Evolutionary conservation across 257 asterid genomes (phyloP), one percentile per base, ranked within the genome.

Genomic region (Forsythia suspensa): DNA sequence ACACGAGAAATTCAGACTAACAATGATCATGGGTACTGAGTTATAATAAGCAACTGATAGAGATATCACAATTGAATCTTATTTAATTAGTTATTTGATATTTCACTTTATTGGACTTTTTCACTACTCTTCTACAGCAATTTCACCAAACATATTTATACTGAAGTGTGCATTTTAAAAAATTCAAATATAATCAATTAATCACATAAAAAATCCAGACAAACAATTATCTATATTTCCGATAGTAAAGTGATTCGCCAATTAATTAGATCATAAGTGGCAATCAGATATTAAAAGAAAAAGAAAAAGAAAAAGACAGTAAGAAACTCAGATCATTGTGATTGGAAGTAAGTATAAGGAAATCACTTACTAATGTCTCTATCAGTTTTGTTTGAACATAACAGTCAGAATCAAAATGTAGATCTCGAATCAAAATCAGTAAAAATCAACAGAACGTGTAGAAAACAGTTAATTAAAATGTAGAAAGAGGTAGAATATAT

Each of bases 401-500:
- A 67, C 18, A 75, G n/a, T 75, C 20, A 79, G 9, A 83, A 44
- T 71, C 51, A 42, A 79, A 82, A 81, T 13, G 76, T 11, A 83
- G 81, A 83, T 80, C 86, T 76, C 77, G 72, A 79, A 71, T 34
- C 55, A 13, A 79, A 13, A 75, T 29, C 65, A 51, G 78, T 21
- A 70, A 36, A 41, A 69, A 70, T 55, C 77, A 80, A 36, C 76
- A 37, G 37, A 55, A 75, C 66, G 15, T 39, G 75, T 0, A 52
- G 10, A 57, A 41, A 24, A 12, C 43, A 73, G 15, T 34, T 75
- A 4, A 8, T 46, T 51, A 52, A 75, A 10, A 12, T 2, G 63
- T 76, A 57, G 65, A 59, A 48, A 73, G 40, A 69, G 57, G 15
- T 52, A 16, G 21, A 52, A 52, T 13, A 51, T 51, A 16, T 3